phyloP scores from a whole-genome alignment of 257 asterid species.

The Jasminum sambac region DNA sequence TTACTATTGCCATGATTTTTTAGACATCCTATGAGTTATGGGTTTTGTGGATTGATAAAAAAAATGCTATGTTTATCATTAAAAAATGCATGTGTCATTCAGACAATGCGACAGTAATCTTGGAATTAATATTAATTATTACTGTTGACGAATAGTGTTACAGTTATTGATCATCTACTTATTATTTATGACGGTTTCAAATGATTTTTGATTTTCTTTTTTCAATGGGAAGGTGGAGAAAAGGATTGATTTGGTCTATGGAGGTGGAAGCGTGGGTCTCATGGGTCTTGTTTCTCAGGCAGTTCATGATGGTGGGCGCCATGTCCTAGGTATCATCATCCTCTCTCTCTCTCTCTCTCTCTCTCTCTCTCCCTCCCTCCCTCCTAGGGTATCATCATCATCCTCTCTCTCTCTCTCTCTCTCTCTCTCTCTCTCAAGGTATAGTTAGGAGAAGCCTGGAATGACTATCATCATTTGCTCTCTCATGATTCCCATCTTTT shows the following conservation, averaged over 20 bases:
- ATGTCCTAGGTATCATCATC: constrained; percentile 62
- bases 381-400: constrained; percentile 63
- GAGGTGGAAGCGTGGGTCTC: constrained; percentile 99
- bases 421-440: constrained; percentile 23
- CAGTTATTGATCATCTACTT: too few species aligned
- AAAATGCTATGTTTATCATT: constrained; percentile 12
- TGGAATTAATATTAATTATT: too few species aligned
- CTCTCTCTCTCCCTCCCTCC: constrained; percentile 22
- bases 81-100: constrained; percentile 13
- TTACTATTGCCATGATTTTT: background rate
- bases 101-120: too few species aligned
- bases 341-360: constrained; percentile 22
- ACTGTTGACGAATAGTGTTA: too few species aligned
- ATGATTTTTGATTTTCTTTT: constrained; percentile 22
- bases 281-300: constrained; percentile 99
- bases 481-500: constrained; percentile 38
- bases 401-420: constrained; percentile 19
- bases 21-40: constrained; percentile 6
- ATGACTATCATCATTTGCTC: constrained; percentile 41
- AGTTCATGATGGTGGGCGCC: constrained; percentile 99
- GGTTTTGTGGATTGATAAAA: constrained; percentile 8
- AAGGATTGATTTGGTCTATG: constrained; percentile 94
- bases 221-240: constrained; percentile 71
- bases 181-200: constrained; percentile 36
- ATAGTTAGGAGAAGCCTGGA: constrained; percentile 22